Evolutionary conservation across 139 green algal genomes (phyloP).

Genomic region (Picochlorum sp.): DNA sequence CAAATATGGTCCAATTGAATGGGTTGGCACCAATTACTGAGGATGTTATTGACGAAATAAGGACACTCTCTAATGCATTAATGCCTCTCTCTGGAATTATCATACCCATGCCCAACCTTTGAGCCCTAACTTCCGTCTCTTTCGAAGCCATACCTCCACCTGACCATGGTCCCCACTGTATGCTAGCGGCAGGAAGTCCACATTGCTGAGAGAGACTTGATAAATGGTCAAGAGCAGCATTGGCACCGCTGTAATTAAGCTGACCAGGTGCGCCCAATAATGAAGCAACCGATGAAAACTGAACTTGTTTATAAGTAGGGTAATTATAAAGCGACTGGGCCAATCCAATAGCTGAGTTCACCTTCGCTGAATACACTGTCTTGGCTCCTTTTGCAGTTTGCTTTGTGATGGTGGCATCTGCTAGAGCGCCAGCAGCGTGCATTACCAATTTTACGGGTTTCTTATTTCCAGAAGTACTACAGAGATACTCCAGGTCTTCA

Average conservation of each 20-base stretch:
- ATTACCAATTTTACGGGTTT: slow-evolving; percentile 24
- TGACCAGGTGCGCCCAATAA: slow-evolving; percentile 37
- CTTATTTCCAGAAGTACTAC: neutral
- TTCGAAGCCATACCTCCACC: slow-evolving; percentile 27
- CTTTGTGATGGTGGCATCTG: slow-evolving; percentile 49
- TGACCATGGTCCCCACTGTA: slow-evolving; percentile 42
- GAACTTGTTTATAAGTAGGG: slow-evolving; percentile 16
- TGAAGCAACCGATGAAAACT: slow-evolving; percentile 59
- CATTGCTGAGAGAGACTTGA: slow-evolving; percentile 4
- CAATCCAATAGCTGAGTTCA: slow-evolving; percentile 4
- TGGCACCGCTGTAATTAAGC: slow-evolving; percentile 45
- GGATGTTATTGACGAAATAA: neutral
- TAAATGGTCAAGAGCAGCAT: slow-evolving; percentile 35
- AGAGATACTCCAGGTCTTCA: too few relatives aligned
- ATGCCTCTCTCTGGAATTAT: slow-evolving; percentile 21
- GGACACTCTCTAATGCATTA: slow-evolving; percentile 10
- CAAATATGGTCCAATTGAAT: slow-evolving; percentile 50
- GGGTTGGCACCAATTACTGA: slow-evolving; percentile 38
- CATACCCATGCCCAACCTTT: slow-evolving; percentile 42
- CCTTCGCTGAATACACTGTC: slow-evolving; percentile 34
- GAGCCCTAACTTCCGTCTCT: slow-evolving; percentile 12
- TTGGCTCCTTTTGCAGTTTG: slow-evolving; percentile 31
- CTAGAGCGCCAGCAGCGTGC: slow-evolving; percentile 62
- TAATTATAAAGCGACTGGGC: neutral
- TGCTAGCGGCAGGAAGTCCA: slow-evolving; percentile 4